These are phyloP conservation scores for Galerina marginata DNA, from an alignment of 768 basidiomycete genomes.

Conservation along the genomic window DNA sequence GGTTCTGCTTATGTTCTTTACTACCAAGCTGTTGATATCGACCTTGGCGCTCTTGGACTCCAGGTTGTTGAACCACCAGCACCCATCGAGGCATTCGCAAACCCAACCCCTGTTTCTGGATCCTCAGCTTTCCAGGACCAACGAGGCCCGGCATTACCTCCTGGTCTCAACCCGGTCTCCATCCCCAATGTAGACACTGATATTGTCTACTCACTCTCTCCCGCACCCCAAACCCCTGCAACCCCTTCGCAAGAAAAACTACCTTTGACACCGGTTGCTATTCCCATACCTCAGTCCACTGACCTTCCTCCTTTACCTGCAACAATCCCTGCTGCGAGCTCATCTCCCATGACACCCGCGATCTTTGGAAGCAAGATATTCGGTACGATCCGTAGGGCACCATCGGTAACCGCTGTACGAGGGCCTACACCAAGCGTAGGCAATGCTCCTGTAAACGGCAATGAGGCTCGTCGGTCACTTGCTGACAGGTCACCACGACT, in stretches of 20 bases:
- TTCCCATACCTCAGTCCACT: slow-evolving; percentile 11
- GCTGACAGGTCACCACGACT: slow-evolving; percentile 35
- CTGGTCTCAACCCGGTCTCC: slow-evolving; percentile 27
- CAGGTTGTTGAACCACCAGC: slow-evolving; percentile 38
- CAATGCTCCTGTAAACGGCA: slow-evolving; percentile 16
- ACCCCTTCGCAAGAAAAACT: slow-evolving; percentile 13
- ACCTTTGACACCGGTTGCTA: slow-evolving; percentile 13
- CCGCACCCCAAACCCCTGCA: slow-evolving; percentile 9
- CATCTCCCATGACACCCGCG: slow-evolving; percentile 28
- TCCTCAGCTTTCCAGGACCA: slow-evolving; percentile 22
- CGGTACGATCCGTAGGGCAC: slow-evolving; percentile 36
- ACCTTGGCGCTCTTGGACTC: slow-evolving; percentile 74
- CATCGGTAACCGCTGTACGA: slow-evolving; percentile 36
- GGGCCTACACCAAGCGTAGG: slow-evolving; percentile 4
- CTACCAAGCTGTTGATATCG: slow-evolving; percentile 93
- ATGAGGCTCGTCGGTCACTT: slow-evolving; percentile 32
- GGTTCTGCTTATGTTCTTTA: slow-evolving; percentile 97
- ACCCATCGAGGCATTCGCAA: slow-evolving; percentile 24
- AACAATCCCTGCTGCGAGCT: slow-evolving; percentile 5
- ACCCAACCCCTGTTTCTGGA: slow-evolving; percentile 22
- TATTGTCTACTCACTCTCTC: slow-evolving; percentile 30
- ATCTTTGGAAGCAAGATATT: slow-evolving; percentile 33
- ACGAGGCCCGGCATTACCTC: slow-evolving; percentile 33
- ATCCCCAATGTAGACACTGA: slow-evolving; percentile 29
- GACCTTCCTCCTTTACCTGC: slow-evolving; percentile 12